These are phyloP conservation scores for Kalmusia sp. DNA, from an alignment of 2,329 filamentous ascomycete genomes.

Conservation along the genomic window DNA sequence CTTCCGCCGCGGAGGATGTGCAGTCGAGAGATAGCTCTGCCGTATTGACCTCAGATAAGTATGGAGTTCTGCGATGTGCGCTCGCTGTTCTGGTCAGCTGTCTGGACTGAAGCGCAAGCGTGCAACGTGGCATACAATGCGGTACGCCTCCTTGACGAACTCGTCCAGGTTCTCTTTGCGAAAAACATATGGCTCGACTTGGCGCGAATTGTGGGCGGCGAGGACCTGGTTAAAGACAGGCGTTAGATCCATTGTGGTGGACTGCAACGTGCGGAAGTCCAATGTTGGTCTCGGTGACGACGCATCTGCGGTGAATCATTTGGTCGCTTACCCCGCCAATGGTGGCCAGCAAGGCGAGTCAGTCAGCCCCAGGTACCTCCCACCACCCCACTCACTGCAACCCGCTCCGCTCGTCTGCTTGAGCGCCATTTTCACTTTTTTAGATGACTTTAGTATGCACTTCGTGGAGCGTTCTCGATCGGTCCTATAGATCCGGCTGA, in stretches of 20 bases:
- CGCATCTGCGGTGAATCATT: slow-evolving; percentile 22
- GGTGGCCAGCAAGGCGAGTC: neutral
- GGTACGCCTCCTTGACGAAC: slow-evolving; percentile 92
- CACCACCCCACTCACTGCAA: too few relatives aligned
- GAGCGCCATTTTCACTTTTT: too few relatives aligned
- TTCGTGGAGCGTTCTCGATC: too few relatives aligned
- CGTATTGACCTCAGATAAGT: slow-evolving; percentile 82
- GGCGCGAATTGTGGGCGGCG: slow-evolving; percentile 62
- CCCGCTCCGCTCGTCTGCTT: too few relatives aligned
- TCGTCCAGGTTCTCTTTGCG: slow-evolving; percentile 68
- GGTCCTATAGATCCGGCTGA: too few relatives aligned
- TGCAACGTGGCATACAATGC: slow-evolving; percentile 70
- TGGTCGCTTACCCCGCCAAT: slow-evolving; percentile 22
- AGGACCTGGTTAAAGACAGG: slow-evolving; percentile 73
- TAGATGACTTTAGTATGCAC: too few relatives aligned
- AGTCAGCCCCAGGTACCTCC: neutral
- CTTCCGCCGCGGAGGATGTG: slow-evolving; percentile 64
- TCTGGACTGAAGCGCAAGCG: slow-evolving; percentile 12
- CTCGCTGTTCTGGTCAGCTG: slow-evolving; percentile 66
- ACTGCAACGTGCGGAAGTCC: slow-evolving; percentile 12
- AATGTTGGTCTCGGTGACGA: slow-evolving; percentile 29
- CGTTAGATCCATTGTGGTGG: slow-evolving; percentile 65
- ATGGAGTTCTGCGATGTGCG: slow-evolving; percentile 81
- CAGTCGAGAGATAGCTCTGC: slow-evolving; percentile 88
- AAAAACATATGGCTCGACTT: slow-evolving; percentile 54